A percentile compares a stretch with the other conserved stretches of the same genome.
These are phyloP conservation scores for Cercospora beticola DNA, from an alignment of 2,329 filamentous ascomycete species.

Conservation along the genomic window DNA sequence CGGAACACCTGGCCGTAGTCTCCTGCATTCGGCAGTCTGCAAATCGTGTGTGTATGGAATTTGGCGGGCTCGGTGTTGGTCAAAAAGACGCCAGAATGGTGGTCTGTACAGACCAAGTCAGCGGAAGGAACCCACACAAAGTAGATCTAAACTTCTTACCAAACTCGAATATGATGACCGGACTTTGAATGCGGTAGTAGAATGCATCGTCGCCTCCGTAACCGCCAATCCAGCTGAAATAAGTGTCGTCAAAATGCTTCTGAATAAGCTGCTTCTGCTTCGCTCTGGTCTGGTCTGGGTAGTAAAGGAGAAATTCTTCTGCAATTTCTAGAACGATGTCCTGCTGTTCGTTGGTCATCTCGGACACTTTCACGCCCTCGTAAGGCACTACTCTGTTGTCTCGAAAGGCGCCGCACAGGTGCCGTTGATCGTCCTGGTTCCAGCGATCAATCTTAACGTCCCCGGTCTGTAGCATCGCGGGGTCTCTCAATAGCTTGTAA, in stretches of 20 bases:
- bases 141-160: conserved; percentile 49
- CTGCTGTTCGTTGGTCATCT: conserved; percentile 53
- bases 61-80: conserved; percentile 70
- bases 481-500: conserved; percentile 62
- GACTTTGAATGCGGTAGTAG: conserved; percentile 76
- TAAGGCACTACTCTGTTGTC: conserved; percentile 74
- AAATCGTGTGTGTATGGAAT: conserved; percentile 75
- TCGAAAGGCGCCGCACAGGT: conserved; percentile 73
- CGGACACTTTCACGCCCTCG: conserved; percentile 62
- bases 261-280: conserved; percentile 57
- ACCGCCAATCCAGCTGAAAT: conserved; percentile 77
- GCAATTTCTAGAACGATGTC: conserved; percentile 59
- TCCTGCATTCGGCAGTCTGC: conserved; percentile 70
- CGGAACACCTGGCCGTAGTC: conserved; percentile 65
- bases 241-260: conserved; percentile 65
- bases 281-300: conserved; percentile 57
- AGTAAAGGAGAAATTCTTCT: conserved; percentile 66
- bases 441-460: conserved; percentile 58
- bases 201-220: conserved; percentile 67
- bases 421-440: conserved; percentile 79
- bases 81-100: conserved; percentile 66
- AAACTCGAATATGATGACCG: conserved; percentile 72
- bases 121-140: conserved; percentile 69
- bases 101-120: conserved; percentile 55
- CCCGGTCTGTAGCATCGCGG: conserved; percentile 58